Evolutionary conservation across 2,329 filamentous ascomycete genomes (phyloP), one percentile per base, ranked within the genome.

Genomic region (Ophiostoma novo-ulmi): DNA sequence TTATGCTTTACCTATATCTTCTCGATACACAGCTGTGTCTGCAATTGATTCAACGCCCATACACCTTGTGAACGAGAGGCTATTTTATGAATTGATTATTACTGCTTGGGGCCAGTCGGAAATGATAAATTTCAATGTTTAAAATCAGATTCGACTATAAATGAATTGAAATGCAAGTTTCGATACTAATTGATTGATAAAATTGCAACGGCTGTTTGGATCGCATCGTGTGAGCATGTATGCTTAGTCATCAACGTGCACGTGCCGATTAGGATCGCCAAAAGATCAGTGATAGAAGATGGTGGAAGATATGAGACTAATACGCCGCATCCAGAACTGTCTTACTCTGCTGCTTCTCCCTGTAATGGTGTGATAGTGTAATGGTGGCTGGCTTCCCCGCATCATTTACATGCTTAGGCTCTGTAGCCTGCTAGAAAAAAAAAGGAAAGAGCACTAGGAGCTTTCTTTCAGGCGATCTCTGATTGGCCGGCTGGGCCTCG

Each of bases 371-470:
- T 31, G 31, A 31, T 31, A 4, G 31, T 31, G 44, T 48, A 44
- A 4, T 44, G 41, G 14, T 48, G 44, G 31, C 31, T 48, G 44
- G 44, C 20, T 58, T 58, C 52, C 52, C 52, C 52, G 52, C 52
- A 58, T 58, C 52, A 26, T 22, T 22, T 58, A 22, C 52, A 58
- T 58, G 11, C 52, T 48, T 48, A 58, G 52, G 52, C 52, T 26
- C 22, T 55, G 48, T 55, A 55, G 20, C n/a, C 52, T 26, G n/a
- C 14, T n/a, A 58, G 39, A 44, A 17, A 44, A 44, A 10, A 44
- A 44, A 44, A 17, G n/a, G 52, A 58, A 58, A 58, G n/a, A 26
- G 52, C 52, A 22, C 52, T 26, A 58, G n/a, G 52, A 58, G 52
- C 52, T 41, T 58, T 58, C 52, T 58, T 58, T 58, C 52, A 26